These are phyloP conservation scores for Bipolaris gigantea DNA, from an alignment of 2,329 filamentous ascomycete genomes.

Conservation along the genomic window DNA sequence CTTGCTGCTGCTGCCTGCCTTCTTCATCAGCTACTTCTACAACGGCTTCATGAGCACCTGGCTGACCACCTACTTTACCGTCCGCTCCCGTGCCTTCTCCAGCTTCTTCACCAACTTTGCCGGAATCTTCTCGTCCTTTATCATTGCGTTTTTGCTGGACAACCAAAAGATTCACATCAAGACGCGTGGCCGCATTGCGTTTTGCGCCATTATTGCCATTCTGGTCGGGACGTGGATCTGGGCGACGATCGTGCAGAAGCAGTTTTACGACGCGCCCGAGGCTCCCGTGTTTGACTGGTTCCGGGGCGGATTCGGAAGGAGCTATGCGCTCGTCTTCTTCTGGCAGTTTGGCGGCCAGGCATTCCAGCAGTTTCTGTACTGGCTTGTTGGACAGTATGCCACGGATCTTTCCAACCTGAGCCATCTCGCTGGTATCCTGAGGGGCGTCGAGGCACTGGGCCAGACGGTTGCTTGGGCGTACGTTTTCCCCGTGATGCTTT, in stretches of 20 bases:
- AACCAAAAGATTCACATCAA: slow-evolving; percentile 41
- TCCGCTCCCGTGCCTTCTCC: slow-evolving; percentile 40
- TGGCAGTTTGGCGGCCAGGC: slow-evolving; percentile 44
- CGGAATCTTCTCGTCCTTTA: slow-evolving; percentile 42
- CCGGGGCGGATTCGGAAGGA: slow-evolving; percentile 38
- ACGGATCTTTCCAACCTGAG: slow-evolving; percentile 37
- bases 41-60: slow-evolving; percentile 43
- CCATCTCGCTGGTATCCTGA: slow-evolving; percentile 42
- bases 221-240: slow-evolving; percentile 43
- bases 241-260: slow-evolving; percentile 38
- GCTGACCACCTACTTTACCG: slow-evolving; percentile 43
- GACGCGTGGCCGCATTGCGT: slow-evolving; percentile 34
- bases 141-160: slow-evolving; percentile 40
- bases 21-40: slow-evolving; percentile 46
- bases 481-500: slow-evolving; percentile 6
- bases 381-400: slow-evolving; percentile 43
- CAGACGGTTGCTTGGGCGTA: slow-evolving; percentile 44
- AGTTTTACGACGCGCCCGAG: slow-evolving; percentile 34
- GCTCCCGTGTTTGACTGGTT: slow-evolving; percentile 41
- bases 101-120: slow-evolving; percentile 45
- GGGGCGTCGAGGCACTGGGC: slow-evolving; percentile 40
- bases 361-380: slow-evolving; percentile 44
- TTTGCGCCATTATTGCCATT: slow-evolving; percentile 34
- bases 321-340: slow-evolving; percentile 41
- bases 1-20: slow-evolving; percentile 38